Base-by-base conservation (phyloP, 2,329 filamentous ascomycete genomes). In the Pseudocercospora vitis region DNA sequence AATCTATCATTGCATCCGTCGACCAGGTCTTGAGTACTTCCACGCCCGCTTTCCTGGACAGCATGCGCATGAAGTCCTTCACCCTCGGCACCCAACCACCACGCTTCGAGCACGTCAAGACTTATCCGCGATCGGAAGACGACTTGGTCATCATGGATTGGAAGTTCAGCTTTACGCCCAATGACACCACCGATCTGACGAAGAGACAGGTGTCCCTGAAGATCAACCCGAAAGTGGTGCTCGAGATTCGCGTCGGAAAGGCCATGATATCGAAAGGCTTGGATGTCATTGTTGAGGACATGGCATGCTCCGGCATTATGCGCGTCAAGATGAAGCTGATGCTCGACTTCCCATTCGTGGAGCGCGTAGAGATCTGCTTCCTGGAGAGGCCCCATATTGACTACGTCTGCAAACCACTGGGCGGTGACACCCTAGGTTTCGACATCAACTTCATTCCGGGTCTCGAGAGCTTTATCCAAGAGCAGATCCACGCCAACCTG, bases 401-500 rank as follows among this genome's bases (percentile, higher is more conserved):
- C 74, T 99, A 97, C 68, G 91, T 95, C 53, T 96, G 94, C 80
- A 99, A 99, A 73, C 94, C 94, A 2, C 82, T 99, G 11, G 94
- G 94, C 63, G 95, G 95, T 56, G 94, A 99, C 57, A 91, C 82
- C 2, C 89, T 99, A 60, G 94, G 94, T 32, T 96, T 99, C 70
- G 94, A 99, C 68, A 97, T 99, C 79, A 97, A 96, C 76, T 96
- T 99, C 73, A 95, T 99, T 63, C 94, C 94, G 14, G 92, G 92
- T 63, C 81, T 99, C 19, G 91, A 97, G 71, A 82, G 73, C 52
- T 99, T 99, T 73, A 99, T 99, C 65, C 85, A 89, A 69, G 94
- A 99, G 65, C 90, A 95, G 75, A 95, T 99, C 49, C 95, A 99
- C 71, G 88, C 87, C 59, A 96, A 92, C 67, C 76, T 99, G 46